phyloP scores from a whole-genome alignment of 179 eudicot genomes.

The Beta corolliflora region DNA sequence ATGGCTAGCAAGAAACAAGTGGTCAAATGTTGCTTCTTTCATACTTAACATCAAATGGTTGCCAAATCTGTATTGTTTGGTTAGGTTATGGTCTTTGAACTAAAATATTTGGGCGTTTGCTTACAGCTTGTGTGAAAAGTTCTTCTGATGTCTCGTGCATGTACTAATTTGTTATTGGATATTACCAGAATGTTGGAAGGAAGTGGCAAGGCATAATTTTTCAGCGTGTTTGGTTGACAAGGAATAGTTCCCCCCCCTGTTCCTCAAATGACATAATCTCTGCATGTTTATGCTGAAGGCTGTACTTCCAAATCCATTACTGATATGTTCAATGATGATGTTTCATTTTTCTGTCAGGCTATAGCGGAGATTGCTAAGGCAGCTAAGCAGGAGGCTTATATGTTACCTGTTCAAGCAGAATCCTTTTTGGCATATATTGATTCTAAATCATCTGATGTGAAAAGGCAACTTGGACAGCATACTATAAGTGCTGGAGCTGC shows the following conservation, averaged over 20 bases:
- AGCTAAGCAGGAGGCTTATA: slow-evolving; percentile 69
- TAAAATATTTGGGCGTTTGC: background rate
- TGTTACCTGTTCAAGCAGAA: slow-evolving; percentile 59
- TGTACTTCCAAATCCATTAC: background rate
- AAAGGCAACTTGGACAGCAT: slow-evolving; percentile 37
- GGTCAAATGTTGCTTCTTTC: background rate
- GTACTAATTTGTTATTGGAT: background rate
- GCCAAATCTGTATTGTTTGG: background rate
- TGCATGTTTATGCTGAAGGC: background rate
- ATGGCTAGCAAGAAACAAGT: background rate
- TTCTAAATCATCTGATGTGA: slow-evolving; percentile 40
- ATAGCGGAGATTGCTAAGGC: slow-evolving; percentile 87
- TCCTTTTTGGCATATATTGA: slow-evolving; percentile 45
- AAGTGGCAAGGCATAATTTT: background rate
- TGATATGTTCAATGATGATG: background rate
- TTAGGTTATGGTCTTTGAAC: background rate
- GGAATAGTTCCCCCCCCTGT: no score
- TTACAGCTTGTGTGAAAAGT: background rate
- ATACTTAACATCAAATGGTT: background rate
- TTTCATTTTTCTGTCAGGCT: slow-evolving; percentile 56
- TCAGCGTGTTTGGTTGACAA: background rate
- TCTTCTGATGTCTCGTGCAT: background rate
- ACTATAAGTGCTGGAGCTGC: slow-evolving; percentile 14
- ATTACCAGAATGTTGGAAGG: background rate
- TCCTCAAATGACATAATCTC: no score